Evolutionary conservation across 78 protist genomes (phyloP).

Genomic region (Dictyostelium firmibasis): DNA sequence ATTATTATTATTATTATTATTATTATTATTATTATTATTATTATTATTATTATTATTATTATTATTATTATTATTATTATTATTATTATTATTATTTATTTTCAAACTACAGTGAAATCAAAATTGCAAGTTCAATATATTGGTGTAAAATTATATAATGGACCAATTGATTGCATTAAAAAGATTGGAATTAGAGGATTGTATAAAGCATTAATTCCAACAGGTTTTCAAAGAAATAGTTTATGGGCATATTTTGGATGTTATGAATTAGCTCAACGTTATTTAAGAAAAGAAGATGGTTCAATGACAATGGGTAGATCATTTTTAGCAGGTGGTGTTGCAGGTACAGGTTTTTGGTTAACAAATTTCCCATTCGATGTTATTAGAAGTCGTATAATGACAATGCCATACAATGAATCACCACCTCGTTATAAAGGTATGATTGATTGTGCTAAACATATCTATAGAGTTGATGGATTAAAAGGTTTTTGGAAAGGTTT

Average conservation of each 20-base stretch:
- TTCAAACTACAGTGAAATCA: conserved; percentile 11
- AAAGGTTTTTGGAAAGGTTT: conserved; percentile 73
- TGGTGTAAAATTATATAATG: conserved; percentile 66
- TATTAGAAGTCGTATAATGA: conserved; percentile 64
- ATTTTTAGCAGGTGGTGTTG: conserved; percentile 79
- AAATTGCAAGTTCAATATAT: conserved; percentile 63
- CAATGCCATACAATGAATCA: conserved; percentile 8
- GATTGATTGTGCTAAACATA: conserved; percentile 63
- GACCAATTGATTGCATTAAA: conserved; percentile 68
- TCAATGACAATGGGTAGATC: conserved; percentile 53
- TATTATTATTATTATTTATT: too few relatives aligned
- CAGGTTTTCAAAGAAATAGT: conserved; percentile 62
- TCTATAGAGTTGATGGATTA: conserved; percentile 56
- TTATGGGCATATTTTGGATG: conserved; percentile 73
- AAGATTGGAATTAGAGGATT: conserved; percentile 55
- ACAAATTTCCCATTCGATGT: conserved; percentile 71
- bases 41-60: too few relatives aligned
- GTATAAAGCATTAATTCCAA: conserved; percentile 62
- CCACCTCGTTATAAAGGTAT: conserved; percentile 16
- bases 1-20: too few relatives aligned
- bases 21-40: too few relatives aligned
- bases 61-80: too few relatives aligned
- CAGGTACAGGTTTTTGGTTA: conserved; percentile 73
- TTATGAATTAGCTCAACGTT: conserved; percentile 39
- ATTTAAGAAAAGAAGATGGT: conserved; percentile 29